Evolutionary conservation across 345 rosid genomes (phyloP).

Genomic region (Eucalyptus camaldulensis): DNA sequence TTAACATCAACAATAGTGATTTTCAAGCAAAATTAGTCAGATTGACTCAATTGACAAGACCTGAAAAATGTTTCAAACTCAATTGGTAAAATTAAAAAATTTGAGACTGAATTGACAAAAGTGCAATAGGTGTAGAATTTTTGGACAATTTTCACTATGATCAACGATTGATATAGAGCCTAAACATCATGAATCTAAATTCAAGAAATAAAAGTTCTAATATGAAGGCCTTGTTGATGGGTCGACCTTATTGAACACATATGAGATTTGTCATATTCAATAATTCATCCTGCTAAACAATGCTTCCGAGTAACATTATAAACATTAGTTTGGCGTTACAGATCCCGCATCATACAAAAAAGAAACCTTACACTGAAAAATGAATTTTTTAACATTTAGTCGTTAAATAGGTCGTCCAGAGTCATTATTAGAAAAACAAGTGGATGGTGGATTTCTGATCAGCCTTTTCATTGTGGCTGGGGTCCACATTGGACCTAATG

Average conservation of each 20-base stretch:
- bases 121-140: rapidly evolving
- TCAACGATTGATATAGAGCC: not conserved
- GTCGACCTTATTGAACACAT: too few relatives aligned
- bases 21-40: rapidly evolving
- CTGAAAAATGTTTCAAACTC: rapidly evolving
- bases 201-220: too few relatives aligned
- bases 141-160: too few relatives aligned
- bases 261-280: not conserved
- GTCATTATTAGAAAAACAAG: not conserved
- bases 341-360: not conserved
- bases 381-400: not conserved
- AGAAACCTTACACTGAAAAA: too few relatives aligned
- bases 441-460: not conserved
- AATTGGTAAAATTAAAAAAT: too few relatives aligned
- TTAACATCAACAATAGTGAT: too few relatives aligned
- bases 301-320: not conserved
- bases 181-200: not conserved
- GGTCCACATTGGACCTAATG: not conserved
- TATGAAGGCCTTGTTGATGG: not conserved
- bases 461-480: not conserved
- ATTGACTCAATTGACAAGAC: too few relatives aligned
- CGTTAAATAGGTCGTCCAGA: not conserved
- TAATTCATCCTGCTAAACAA: not conserved
- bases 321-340: not conserved
- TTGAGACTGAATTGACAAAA: rapidly evolving